A percentile compares a stretch with the other conserved stretches of the same genome.
Evolutionary conservation across 2,329 filamentous ascomycete genomes (phyloP).

Genomic region (Trichoderma simmonsii): DNA sequence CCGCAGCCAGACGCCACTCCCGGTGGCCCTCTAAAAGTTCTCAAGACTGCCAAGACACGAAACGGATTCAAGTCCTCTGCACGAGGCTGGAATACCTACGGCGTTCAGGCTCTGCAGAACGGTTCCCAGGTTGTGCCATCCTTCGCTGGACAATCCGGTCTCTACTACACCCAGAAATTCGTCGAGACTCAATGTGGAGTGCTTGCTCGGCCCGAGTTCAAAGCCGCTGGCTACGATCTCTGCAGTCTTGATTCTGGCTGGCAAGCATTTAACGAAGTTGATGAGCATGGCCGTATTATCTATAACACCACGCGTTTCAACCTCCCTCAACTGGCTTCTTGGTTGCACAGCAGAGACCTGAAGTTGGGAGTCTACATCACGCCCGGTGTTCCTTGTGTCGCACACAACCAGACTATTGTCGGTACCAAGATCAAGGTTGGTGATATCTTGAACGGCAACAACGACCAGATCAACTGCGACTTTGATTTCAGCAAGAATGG

Average conservation of each 20-base stretch:
- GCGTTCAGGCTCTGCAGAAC: constrained; percentile 16
- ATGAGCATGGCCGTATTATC: constrained; percentile 13
- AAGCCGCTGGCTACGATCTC: constrained; percentile 13
- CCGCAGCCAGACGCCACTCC: constrained; percentile 7
- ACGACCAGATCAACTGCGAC: constrained; percentile 15
- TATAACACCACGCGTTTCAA: constrained; percentile 17
- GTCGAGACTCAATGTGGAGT: constrained; percentile 20
- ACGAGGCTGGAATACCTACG: constrained; percentile 19
- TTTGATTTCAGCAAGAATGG: constrained; percentile 14
- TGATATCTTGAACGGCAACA: background rate
- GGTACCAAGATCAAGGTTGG: constrained; percentile 13
- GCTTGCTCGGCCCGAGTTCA: constrained; percentile 9
- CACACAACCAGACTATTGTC: constrained; percentile 13
- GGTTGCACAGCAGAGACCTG: constrained; percentile 12
- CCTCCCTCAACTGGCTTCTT: constrained; percentile 13
- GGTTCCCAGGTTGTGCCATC: constrained; percentile 18
- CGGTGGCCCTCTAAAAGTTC: constrained; percentile 10
- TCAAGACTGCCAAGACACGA: constrained; percentile 14
- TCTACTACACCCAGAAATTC: constrained; percentile 12
- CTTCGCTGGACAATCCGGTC: constrained; percentile 12
- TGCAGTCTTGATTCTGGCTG: constrained; percentile 31
- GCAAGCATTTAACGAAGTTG: constrained; percentile 13
- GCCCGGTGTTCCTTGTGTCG: constrained; percentile 15
- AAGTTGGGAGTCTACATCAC: constrained; percentile 18
- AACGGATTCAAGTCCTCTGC: constrained; percentile 14